phyloP scores from a whole-genome alignment of 2,329 filamentous ascomycete genomes.

The Zasmidium angulare region DNA sequence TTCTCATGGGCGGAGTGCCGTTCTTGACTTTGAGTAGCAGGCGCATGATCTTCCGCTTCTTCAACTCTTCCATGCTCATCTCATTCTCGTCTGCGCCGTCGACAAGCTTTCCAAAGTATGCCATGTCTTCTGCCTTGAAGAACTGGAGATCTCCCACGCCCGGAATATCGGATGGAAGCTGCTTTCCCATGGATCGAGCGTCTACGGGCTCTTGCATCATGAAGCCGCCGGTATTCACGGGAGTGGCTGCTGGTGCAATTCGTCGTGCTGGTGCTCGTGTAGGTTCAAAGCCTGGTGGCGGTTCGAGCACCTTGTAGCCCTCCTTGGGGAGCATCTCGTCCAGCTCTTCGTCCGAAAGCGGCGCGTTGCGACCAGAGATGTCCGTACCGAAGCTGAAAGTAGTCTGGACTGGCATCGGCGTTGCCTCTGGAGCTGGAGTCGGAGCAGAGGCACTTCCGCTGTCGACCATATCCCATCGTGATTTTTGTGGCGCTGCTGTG shows the following conservation, averaged over 20 bases:
- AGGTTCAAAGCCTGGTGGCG: conserved; percentile 88
- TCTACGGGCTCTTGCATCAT: conserved; percentile 97
- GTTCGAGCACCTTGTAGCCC: conserved; percentile 88
- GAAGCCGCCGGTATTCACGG: conserved; percentile 72
- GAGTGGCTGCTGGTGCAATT: conserved; percentile 69
- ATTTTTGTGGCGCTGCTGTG: conserved; percentile 70
- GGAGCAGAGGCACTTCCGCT: conserved; percentile 59
- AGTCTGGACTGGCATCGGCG: conserved; percentile 49
- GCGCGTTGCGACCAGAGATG: conserved; percentile 73
- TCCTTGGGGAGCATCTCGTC: conserved; percentile 86
- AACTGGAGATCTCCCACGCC: conserved; percentile 95
- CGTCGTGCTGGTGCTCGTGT: conserved; percentile 75
- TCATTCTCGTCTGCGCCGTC: conserved; percentile 90
- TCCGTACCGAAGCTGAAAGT: conserved; percentile 72
- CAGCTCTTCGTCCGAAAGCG: conserved; percentile 90
- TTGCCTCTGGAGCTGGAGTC: conserved; percentile 58
- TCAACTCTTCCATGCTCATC: conserved; percentile 90
- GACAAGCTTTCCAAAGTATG: conserved; percentile 96
- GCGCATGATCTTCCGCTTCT: conserved; percentile 98
- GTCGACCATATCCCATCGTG: conserved; percentile 89
- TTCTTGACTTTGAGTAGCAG: conserved; percentile 98
- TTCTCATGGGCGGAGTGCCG: conserved; percentile 96
- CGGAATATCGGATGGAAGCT: conserved; percentile 91
- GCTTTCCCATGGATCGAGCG: conserved; percentile 77
- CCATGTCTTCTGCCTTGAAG: conserved; percentile 98